Base-by-base conservation (phyloP, 164 flowering plant genomes). In the Tetrastigma voinierianum region DNA sequence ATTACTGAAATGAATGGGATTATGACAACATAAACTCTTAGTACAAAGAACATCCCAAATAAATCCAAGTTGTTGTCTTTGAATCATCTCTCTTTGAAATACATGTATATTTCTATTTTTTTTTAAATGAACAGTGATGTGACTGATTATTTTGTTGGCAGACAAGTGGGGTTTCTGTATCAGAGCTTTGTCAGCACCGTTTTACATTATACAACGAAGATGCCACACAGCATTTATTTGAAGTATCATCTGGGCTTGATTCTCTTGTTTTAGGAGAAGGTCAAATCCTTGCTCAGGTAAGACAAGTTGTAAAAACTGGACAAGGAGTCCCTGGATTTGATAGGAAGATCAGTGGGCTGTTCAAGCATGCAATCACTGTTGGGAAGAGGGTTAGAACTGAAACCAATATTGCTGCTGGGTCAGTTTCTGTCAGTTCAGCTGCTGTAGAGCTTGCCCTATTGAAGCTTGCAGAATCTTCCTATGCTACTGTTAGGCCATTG, bases 361-460 rank as follows among this genome's bases (percentile, higher is more conserved):
- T 95, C 81, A 90, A 95, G 80, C 88, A 86, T 67, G 99, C 99
- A 4, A 92, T 95, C 70, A 86, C 90, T 11, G 96, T 85, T 7
- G 99, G 99, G 17, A 95, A 95, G 80, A 77, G 97, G 51, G 99
- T 90, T 56, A 76, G 99, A 67, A 81, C 89, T 2, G 99, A 92
- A 76, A 90, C 96, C 45, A 95, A 87, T 66, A 90, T 95, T 74
- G 87, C 97, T 49, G 77, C 94, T 20, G 99, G 99, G 13, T 97
- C 99, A 25, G 98, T 95, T 58, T 95, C 99, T 13, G 97, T 95
- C 9, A 95, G 99, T 76, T 95, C 99, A 4, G 99, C 99, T 66
- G 96, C 98, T 45, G 99, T 95, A n/a, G 99, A 95, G 68, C 75
- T 95, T 61, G 97, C 98, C 46, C 61, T 92, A 24, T 89, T 89